phyloP scores from a whole-genome alignment of 2,329 filamentous ascomycete genomes.

The Plenodomus biglobosus region DNA sequence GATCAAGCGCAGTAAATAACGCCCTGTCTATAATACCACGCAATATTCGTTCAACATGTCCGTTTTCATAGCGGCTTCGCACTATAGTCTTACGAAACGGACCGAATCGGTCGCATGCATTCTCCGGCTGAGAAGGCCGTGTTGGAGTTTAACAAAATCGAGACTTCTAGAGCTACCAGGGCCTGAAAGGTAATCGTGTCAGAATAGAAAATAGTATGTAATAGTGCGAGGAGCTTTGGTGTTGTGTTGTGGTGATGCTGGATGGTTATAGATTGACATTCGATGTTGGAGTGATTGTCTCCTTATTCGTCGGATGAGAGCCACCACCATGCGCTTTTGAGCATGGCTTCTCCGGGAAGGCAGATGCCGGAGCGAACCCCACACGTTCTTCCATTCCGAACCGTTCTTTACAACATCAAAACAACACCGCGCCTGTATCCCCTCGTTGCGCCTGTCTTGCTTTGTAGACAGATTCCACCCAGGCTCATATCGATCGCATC shows the following conservation, averaged over 20 bases:
- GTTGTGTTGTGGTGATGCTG: too few species aligned
- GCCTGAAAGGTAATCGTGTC: too few species aligned
- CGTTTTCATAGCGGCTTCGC: background rate
- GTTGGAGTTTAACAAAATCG: background rate
- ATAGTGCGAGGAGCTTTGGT: background rate
- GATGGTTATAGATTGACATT: too few species aligned
- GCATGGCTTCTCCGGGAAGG: constrained; percentile 7
- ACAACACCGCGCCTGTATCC: background rate
- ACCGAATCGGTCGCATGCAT: background rate
- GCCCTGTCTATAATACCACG: background rate
- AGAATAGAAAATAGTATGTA: too few species aligned
- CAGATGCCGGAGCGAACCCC: constrained; percentile 4
- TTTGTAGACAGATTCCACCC: background rate
- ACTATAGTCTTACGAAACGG: background rate
- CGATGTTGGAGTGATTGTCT: background rate
- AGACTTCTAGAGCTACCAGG: background rate
- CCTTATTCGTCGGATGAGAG: background rate
- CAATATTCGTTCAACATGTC: background rate
- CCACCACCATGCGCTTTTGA: background rate
- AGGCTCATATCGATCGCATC: background rate
- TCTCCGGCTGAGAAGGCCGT: background rate
- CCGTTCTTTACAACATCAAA: constrained; percentile 5
- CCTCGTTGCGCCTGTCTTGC: background rate
- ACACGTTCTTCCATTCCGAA: constrained; percentile 2
- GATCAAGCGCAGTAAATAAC: background rate